phyloP scores from a whole-genome alignment of 2,329 filamentous ascomycete genomes.

The Drechslerella coelobrocha region DNA sequence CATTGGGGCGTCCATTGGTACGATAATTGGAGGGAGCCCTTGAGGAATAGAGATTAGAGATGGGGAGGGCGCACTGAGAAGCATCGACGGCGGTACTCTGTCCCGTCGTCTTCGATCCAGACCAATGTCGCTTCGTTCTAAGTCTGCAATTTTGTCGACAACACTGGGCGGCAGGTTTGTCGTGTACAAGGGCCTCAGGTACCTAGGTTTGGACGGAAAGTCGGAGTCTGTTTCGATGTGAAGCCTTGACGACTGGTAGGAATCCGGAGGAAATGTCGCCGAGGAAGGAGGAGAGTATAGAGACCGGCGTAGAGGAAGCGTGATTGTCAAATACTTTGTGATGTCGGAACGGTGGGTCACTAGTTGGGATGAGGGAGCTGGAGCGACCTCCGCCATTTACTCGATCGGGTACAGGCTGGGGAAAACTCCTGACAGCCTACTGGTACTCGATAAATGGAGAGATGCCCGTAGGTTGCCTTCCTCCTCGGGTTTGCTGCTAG shows the following conservation, averaged over 20 bases:
- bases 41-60: constrained; percentile 50
- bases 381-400: constrained; percentile 51
- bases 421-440: constrained; percentile 46
- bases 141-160: constrained; percentile 23
- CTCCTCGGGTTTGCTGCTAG: constrained; percentile 34
- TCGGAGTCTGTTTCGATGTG: constrained; percentile 31
- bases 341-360: constrained; percentile 49
- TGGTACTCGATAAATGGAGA: constrained; percentile 38
- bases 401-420: constrained; percentile 40
- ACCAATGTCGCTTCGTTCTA: constrained; percentile 18
- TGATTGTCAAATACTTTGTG: constrained; percentile 51
- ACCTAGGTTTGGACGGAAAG: constrained; percentile 27
- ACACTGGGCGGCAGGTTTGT: constrained; percentile 21
- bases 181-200: constrained; percentile 25
- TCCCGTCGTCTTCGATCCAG: constrained; percentile 37
- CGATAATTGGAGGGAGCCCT: constrained; percentile 53
- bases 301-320: constrained; percentile 49
- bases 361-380: constrained; percentile 50
- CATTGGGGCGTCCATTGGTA: constrained; percentile 52
- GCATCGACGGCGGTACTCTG: constrained; percentile 48
- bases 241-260: constrained; percentile 27
- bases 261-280: constrained; percentile 43
- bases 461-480: constrained; percentile 21
- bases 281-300: constrained; percentile 49
- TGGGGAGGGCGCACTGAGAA: constrained; percentile 50